Conservation (phyloP, 192 early-diverging fungal species). For the Funneliformis geosporum region DNA sequence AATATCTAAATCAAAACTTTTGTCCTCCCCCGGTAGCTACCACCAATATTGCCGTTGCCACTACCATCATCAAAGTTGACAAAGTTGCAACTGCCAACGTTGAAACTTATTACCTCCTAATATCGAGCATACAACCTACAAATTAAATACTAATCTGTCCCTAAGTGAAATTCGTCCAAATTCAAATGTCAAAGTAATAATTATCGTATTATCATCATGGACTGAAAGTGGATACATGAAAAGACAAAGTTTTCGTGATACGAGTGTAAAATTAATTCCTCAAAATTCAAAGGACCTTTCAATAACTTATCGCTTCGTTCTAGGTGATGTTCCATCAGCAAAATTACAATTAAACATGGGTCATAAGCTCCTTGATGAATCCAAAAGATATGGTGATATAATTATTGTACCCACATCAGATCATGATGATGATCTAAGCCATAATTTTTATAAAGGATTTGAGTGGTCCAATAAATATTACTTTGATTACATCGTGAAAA, state of each 20-base stretch:
- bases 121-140: constrained; percentile 30
- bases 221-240: constrained; percentile 53
- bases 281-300: constrained; percentile 41
- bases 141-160: constrained; percentile 35
- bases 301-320: constrained; percentile 54
- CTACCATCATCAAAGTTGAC: too few species aligned
- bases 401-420: constrained; percentile 57
- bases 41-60: too few species aligned
- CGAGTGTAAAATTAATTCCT: constrained; percentile 50
- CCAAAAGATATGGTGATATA: constrained; percentile 49
- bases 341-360: constrained; percentile 47
- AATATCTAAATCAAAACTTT: too few species aligned
- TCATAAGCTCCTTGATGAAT: constrained; percentile 48
- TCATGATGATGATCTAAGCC: constrained; percentile 54
- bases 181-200: constrained; percentile 49
- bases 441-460: constrained; percentile 56
- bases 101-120: too few species aligned
- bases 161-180: constrained; percentile 37
- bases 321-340: constrained; percentile 51
- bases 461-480: constrained; percentile 56
- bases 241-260: constrained; percentile 50
- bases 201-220: constrained; percentile 60
- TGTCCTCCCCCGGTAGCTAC: too few species aligned
- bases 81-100: too few species aligned
- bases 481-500: constrained; percentile 61